Percentiles rank a stretch among this genome's conserved stretches.
These are phyloP conservation scores for Aspergillus campestris DNA, from an alignment of 495 filamentous ascomycete species.

Conservation along the genomic window DNA sequence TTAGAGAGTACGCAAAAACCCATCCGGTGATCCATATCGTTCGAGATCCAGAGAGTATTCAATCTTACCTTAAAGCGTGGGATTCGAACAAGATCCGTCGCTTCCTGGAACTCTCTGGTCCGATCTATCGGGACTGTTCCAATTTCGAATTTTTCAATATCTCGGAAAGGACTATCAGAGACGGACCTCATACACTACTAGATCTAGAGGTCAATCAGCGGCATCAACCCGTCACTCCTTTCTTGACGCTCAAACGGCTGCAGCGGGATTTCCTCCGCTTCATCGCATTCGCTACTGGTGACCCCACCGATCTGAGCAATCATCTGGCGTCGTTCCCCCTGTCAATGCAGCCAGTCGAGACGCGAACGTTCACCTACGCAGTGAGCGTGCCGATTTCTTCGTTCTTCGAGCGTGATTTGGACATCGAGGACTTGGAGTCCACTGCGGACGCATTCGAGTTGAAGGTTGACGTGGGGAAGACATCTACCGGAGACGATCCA, in stretches of 20 bases:
- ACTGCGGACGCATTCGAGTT: slow-evolving; percentile 61
- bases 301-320: slow-evolving; percentile 41
- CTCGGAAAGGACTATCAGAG: slow-evolving; percentile 20
- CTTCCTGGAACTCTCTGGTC: slow-evolving; percentile 43
- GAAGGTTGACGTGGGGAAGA: slow-evolving; percentile 43
- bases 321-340: slow-evolving; percentile 62
- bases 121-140: slow-evolving; percentile 53
- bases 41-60: slow-evolving; percentile 57
- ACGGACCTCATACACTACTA: slow-evolving; percentile 6
- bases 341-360: slow-evolving; percentile 54
- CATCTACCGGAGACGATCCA: slow-evolving; percentile 26
- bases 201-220: slow-evolving; percentile 29
- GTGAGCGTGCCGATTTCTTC: slow-evolving; percentile 52
- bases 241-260: slow-evolving; percentile 57
- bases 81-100: slow-evolving; percentile 47
- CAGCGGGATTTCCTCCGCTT: slow-evolving; percentile 66
- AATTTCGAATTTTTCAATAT: slow-evolving; percentile 76
- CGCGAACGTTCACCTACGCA: slow-evolving; percentile 53
- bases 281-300: slow-evolving; percentile 53
- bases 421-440: slow-evolving; percentile 58
- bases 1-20: slow-evolving; percentile 39
- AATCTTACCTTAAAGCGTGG: slow-evolving; percentile 49
- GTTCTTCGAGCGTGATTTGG: slow-evolving; percentile 45
- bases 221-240: slow-evolving; percentile 37
- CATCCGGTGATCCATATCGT: slow-evolving; percentile 69